Conservation (phyloP, 345 rosid species). For the Arabidopsis suecica region DNA sequence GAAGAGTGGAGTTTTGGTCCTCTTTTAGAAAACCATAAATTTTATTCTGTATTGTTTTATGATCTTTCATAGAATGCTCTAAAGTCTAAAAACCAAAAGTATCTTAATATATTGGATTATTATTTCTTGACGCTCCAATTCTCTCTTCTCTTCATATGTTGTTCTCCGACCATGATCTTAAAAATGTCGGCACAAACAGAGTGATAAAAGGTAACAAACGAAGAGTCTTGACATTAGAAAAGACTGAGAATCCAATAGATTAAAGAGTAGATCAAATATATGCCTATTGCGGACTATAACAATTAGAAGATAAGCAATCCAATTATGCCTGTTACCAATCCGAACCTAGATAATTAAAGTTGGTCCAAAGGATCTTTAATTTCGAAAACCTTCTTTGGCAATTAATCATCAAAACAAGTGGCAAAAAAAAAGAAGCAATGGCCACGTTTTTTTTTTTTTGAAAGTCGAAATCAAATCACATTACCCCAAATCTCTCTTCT, state of each 20-base stretch:
- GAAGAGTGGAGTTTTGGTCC: constrained; percentile 38
- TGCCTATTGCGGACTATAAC: no score
- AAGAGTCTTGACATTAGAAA: neutral
- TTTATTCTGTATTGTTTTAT: constrained; percentile 20
- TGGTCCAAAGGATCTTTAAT: neutral
- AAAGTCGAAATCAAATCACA: neutral
- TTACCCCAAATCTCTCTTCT: neutral
- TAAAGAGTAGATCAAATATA: no score
- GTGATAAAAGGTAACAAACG: neutral
- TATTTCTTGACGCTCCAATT: constrained; percentile 77
- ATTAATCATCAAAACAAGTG: constrained; percentile 8
- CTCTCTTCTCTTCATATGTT: constrained; percentile 95
- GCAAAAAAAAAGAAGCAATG: neutral
- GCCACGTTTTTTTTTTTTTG: neutral
- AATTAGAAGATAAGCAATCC: no score
- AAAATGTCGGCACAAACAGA: neutral
- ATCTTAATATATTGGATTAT: constrained; percentile 67
- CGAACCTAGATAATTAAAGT: neutral
- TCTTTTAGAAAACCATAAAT: constrained; percentile 10
- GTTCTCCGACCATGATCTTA: constrained; percentile 58
- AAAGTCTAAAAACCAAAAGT: constrained; percentile 52
- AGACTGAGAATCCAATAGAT: neutral
- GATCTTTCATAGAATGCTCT: constrained; percentile 5
- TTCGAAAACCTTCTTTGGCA: neutral
- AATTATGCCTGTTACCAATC: no score